Base-by-base conservation (phyloP, 192 early-diverging fungal species). In the Funneliformis geosporum region DNA sequence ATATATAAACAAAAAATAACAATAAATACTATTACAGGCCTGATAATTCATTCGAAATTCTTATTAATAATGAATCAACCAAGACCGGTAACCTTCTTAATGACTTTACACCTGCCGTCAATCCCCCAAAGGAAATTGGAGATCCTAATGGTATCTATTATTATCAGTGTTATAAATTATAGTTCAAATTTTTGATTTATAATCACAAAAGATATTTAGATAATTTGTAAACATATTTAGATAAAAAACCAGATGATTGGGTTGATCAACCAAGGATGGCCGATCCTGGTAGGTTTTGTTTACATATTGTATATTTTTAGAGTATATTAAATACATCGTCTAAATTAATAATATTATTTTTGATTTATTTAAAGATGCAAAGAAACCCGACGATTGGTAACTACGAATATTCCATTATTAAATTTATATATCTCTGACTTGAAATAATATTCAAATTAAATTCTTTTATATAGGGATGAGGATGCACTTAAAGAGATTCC, bases 191-290 rank as follows among this genome's bases (percentile, higher is more conserved):
- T 59, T 81, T 67, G 18, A 67, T 28, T 43, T 50, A 23, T 2
- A 33, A 33, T 33, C 33, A 33, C 33, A 33, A 33, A 2, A 82
- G 81, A 85, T 73, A 87, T 90, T 80, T 85, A 84, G 83, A 87
- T 75, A 85, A 79, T 23, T 60, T 69, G 47, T 70, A 55, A 46
- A 39, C 21, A 27, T 55, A 28, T 79, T 50, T 70, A 64, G 96
- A 97, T 86, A 84, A 77, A 71, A 96, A 96, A 89, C 96, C 96
- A 21, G 83, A 82, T 5, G 91, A 95, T 86, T 97, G 96, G 96
- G 95, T 95, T 33, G 95, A 96, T 68, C 87, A 88, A 38, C 94
- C 92, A 73, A 89, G 93, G 83, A 96, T 97, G 70, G 79, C 90
- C 9, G 96, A 97, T 83, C 91, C 94, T 28, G 38, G 77, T 79